A percentile compares a stretch with the other conserved stretches of the same genome.
Conservation (phyloP, 306 rosid species). For the Malus sieversii region DNA sequence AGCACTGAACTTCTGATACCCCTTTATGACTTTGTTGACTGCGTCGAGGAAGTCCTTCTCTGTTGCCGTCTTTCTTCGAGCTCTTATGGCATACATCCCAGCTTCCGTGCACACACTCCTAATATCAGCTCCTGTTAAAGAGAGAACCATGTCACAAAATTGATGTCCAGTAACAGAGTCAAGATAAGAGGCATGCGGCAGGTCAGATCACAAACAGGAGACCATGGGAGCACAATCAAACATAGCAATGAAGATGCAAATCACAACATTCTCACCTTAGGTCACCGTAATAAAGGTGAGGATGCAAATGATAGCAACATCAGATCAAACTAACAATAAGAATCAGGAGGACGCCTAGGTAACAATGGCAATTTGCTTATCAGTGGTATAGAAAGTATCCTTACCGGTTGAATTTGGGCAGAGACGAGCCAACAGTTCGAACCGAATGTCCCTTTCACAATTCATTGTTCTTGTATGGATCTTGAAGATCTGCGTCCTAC, state of each 20-base stretch:
- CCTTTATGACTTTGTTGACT: slow-evolving; percentile 94
- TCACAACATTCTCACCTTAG: not conserved
- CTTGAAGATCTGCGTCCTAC: slow-evolving; percentile 93
- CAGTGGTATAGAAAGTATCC: not conserved
- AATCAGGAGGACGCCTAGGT: not conserved
- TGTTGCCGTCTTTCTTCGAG: slow-evolving; percentile 92
- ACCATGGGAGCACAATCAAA: not conserved
- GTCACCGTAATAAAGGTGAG: not conserved
- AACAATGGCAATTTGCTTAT: not conserved
- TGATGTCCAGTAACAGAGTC: not conserved
- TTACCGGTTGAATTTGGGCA: slow-evolving; percentile 97
- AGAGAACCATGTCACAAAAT: slow-evolving; percentile 16
- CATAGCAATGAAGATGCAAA: not conserved
- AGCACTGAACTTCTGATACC: slow-evolving; percentile 98
- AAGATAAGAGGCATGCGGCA: not conserved
- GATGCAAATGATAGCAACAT: not conserved
- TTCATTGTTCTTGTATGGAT: slow-evolving; percentile 97
- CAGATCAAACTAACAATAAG: not conserved
- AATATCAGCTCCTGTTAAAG: slow-evolving; percentile 79
- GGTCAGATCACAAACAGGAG: not conserved
- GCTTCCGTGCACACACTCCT: slow-evolving; percentile 99
- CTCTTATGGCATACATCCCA: slow-evolving; percentile 98
- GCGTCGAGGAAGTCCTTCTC: slow-evolving; percentile 99
- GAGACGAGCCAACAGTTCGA: slow-evolving; percentile 89
- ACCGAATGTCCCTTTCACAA: slow-evolving; percentile 90